A percentile compares a stretch with the other conserved stretches of the same genome.
phyloP scores from a whole-genome alignment of 345 rosid species.

The Alliaria petiolata region DNA sequence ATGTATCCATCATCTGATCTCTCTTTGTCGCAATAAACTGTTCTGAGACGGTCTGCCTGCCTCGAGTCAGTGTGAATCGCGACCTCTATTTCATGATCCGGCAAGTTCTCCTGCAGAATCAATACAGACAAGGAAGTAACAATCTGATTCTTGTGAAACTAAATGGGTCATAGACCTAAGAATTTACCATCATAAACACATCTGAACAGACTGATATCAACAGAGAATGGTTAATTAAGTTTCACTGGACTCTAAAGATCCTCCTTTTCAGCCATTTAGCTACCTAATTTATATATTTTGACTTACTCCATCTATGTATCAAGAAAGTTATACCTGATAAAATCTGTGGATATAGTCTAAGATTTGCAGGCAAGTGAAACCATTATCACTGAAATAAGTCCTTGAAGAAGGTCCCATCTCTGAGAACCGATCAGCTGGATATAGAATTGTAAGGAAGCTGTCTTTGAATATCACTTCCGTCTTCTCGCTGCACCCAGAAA shows the following conservation, averaged over 20 bases:
- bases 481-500: conserved; percentile 61
- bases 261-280: no score
- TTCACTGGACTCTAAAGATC: no score
- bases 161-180: no score
- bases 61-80: conserved; percentile 88
- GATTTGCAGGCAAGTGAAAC: conserved; percentile 79
- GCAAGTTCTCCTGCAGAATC: conserved; percentile 64
- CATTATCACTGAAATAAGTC: conserved; percentile 74
- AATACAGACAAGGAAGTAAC: neutral
- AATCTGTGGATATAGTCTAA: conserved; percentile 62
- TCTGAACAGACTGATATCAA: no score
- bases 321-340: conserved; percentile 65
- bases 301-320: neutral
- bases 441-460: conserved; percentile 74
- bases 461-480: conserved; percentile 61
- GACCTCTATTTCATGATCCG: conserved; percentile 54
- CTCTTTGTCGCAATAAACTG: conserved; percentile 57
- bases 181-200: no score
- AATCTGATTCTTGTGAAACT: conserved; percentile 10
- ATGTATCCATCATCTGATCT: conserved; percentile 39
- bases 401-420: conserved; percentile 93
- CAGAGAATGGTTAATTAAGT: no score
- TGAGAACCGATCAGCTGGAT: conserved; percentile 78
- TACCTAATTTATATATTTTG: neutral
- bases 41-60: conserved; percentile 77